Evolutionary conservation across 208 protist genomes (phyloP), one percentile per base, ranked within the genome.

Genomic region (Leishmania tropica): DNA sequence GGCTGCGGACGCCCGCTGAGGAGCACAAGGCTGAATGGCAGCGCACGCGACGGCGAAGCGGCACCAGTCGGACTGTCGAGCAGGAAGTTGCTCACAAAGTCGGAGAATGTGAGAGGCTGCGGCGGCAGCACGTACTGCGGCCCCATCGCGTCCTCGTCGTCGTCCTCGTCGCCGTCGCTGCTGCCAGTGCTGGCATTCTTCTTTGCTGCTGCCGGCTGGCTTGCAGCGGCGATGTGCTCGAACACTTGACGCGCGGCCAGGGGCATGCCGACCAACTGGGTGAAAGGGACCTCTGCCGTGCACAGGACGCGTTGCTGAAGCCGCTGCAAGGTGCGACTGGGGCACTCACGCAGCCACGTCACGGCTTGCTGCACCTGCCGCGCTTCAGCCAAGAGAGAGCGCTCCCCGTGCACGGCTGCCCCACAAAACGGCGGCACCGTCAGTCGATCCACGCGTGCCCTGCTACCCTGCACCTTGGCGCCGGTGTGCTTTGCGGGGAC

Each of bases 241-340:
- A 89, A 56, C 11, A 78, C 68, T 40, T 48, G 11, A 11, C 83
- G 80, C 62, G 85, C 76, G 5, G 83, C 79, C 40, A 75, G 6
- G 24, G 88, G 88, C 54, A 92, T 81, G 56, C 88, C 88, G 19
- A 83, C 71, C 40, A 84, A 78, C 58, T 74, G 65, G 13, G 51
- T 81, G 56, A 92, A 80, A 75, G 81, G 76, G 1, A 8, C 24
- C 65, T 89, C 88, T 13, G 79, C 75, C 10, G 79, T 75, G 72
- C 86, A 87, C 75, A 92, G 67, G 7, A 88, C 87, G 71, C 87
- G 81, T 62, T 89, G 88, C 86, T 92, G 88, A 35, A 92, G 86
- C 62, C 68, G 40, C 28, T 83, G 88, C 60, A 92, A 82, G 24
- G 88, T 92, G 13, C 45, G 21, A 19, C 40, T 71, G 21, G 88